Evolutionary conservation across 2,329 filamentous ascomycete species (phyloP), one percentile per base, ranked within the genome.

Genomic region (Scytalidium sp.): DNA sequence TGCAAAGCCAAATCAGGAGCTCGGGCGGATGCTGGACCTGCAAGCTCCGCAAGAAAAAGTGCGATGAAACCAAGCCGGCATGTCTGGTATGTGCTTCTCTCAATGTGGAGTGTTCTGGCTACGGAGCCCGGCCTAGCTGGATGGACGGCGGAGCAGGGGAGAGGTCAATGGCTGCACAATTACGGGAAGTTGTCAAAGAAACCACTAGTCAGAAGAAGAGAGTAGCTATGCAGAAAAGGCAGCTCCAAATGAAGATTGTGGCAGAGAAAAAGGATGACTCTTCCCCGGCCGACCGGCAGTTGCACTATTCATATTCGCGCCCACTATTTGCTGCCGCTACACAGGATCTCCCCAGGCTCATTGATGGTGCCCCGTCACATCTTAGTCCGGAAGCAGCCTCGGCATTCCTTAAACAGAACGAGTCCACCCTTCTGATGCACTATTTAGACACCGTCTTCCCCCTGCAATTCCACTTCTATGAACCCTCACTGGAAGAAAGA

Each of bases 371-470:
- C 5, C 32, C 32, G 17, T n/a, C 5, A 15, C 13, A 36, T 15
- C 32, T 36, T n/a, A 36, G 15, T 15, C 32, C 32, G 32, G 32
- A 36, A n/a, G 11, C 13, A 36, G 13, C 32, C 11, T 36, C 15
- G 32, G 7, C 32, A 5, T 36, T 15, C 32, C 32, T 36, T 5
- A 36, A 36, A n/a, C 32, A 36, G 13, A 36, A 36, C 15, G 32
- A 36, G 32, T 8, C 32, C 13, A 36, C 32, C 54, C 70, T 75
- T 41, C 65, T 79, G 49, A 80, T 81, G 74, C 71, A 80, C 50
- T 85, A 84, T 59, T 70, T 84, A 40, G 81, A 85, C 62, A 75
- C 79, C 52, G 72, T 84, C 15, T 78, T 85, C 52, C 81, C 82
- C 1, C 79, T 83, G 54, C 67, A 84, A 1, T 84, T 81, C 56